Evolutionary conservation across 2,329 filamentous ascomycete genomes (phyloP).

Genomic region (Beauveria pseudobassiana): DNA sequence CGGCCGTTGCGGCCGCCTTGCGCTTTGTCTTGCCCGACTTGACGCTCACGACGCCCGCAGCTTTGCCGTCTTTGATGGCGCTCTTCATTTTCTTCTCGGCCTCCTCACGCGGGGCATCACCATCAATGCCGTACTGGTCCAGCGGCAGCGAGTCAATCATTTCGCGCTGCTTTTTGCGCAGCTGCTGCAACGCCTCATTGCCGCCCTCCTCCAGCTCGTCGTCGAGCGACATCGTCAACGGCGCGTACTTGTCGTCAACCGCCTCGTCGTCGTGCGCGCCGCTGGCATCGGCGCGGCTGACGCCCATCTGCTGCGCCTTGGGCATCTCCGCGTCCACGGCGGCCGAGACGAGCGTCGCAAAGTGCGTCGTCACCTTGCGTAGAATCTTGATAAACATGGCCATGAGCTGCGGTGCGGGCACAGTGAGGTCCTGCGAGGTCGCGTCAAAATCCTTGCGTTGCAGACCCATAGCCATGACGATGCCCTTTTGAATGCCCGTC

Average conservation of each 20-base stretch:
- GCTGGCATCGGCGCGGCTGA: conserved; percentile 50
- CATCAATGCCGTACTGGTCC: conserved; percentile 62
- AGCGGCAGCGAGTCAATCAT: conserved; percentile 86
- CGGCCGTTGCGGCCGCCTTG: conserved; percentile 56
- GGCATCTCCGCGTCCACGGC: conserved; percentile 64
- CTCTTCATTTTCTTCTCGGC: conserved; percentile 68
- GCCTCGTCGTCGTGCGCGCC: conserved; percentile 64
- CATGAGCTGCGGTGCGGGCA: conserved; percentile 72
- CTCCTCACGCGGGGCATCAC: conserved; percentile 53
- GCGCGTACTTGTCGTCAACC: conserved; percentile 58
- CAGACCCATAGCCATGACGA: conserved; percentile 83
- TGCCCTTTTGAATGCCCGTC: conserved; percentile 74
- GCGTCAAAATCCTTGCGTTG: conserved; percentile 83
- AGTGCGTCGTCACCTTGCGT: conserved; percentile 75
- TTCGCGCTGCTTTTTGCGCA: conserved; percentile 75
- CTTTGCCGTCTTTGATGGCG: conserved; percentile 46
- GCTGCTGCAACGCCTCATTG: conserved; percentile 61
- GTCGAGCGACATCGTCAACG: conserved; percentile 63
- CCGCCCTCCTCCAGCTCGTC: conserved; percentile 82
- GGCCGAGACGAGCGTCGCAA: conserved; percentile 65
- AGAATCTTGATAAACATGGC: conserved; percentile 98
- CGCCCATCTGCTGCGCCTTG: conserved; percentile 46
- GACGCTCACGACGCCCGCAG: conserved; percentile 62
- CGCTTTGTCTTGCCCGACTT: conserved; percentile 72
- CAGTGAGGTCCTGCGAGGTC: conserved; percentile 67